Percentiles rank a stretch among this genome's conserved stretches.
phyloP scores from a whole-genome alignment of 192 early-diverging fungal genomes.

The Coemansia sp. region DNA sequence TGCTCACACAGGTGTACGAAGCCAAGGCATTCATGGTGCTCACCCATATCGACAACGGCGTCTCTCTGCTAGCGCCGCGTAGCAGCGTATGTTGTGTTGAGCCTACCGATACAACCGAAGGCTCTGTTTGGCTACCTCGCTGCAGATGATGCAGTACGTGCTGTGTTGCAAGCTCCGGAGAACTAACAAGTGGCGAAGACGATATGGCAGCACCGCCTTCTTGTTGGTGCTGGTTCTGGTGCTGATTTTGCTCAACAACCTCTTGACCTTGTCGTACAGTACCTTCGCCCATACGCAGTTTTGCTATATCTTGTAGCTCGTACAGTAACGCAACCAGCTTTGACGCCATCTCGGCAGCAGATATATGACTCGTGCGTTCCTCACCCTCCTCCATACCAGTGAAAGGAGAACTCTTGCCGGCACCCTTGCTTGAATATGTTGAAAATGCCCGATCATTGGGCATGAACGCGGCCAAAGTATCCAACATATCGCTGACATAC shows the following conservation, averaged over 20 bases:
- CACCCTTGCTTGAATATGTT: background rate
- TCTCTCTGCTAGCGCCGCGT: constrained; percentile 27
- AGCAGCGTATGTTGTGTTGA: constrained; percentile 35
- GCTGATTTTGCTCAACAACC: background rate
- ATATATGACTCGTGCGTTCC: constrained; percentile 16
- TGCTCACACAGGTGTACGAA: constrained; percentile 40
- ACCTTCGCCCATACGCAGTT: constrained; percentile 6
- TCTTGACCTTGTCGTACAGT: background rate
- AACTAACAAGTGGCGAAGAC: constrained; percentile 10
- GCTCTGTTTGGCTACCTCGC: constrained; percentile 25
- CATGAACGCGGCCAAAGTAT: constrained; percentile 37
- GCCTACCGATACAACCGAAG: constrained; percentile 32
- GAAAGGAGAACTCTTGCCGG: background rate
- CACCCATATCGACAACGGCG: constrained; percentile 50
- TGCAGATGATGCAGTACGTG: constrained; percentile 11
- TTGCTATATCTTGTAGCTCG: constrained; percentile 45
- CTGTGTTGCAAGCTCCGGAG: constrained; percentile 13
- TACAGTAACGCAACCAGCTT: constrained; percentile 36
- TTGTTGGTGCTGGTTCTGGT: background rate
- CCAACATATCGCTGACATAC: constrained; percentile 37
- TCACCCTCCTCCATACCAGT: background rate
- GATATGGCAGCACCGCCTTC: constrained; percentile 4
- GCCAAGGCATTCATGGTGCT: constrained; percentile 31
- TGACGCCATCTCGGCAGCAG: constrained; percentile 24
- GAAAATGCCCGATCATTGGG: constrained; percentile 38